Conservation (phyloP, 768 basidiomycete genomes). For the Suillus fuscotomentosus region DNA sequence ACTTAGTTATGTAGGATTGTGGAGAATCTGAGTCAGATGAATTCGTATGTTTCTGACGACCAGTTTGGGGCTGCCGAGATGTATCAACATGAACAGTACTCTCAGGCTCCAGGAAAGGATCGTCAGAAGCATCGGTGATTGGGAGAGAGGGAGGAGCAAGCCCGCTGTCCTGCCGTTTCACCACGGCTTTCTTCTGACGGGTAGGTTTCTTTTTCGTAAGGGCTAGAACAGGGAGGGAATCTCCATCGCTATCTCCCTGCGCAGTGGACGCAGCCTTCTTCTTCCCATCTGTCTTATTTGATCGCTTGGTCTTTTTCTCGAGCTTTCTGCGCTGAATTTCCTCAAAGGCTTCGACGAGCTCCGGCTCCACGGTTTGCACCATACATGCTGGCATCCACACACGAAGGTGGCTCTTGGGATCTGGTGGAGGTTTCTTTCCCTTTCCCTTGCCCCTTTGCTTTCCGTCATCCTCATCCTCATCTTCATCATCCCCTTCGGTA, state of each 20-base stretch:
- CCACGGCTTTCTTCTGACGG: neutral
- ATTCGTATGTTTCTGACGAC: constrained; percentile 3
- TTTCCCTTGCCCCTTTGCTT: constrained; percentile 27
- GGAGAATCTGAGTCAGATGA: constrained; percentile 21
- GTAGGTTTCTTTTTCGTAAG: neutral
- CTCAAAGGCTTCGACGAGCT: constrained; percentile 62
- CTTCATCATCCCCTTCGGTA: constrained; percentile 52
- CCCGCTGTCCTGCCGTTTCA: neutral
- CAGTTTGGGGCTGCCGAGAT: neutral
- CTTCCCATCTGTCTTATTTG: constrained; percentile 30
- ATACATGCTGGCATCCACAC: constrained; percentile 87
- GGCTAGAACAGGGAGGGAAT: neutral
- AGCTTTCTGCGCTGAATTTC: constrained; percentile 45
- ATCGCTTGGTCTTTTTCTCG: constrained; percentile 42
- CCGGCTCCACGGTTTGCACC: constrained; percentile 64
- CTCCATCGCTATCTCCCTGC: constrained; percentile 9
- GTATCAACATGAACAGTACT: neutral
- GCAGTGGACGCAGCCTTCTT: constrained; percentile 17
- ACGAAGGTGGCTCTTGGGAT: constrained; percentile 53
- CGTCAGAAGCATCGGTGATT: neutral
- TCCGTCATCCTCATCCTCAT: constrained; percentile 36
- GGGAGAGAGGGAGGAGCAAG: neutral
- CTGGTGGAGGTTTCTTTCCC: constrained; percentile 41
- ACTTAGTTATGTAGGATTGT: constrained; percentile 25
- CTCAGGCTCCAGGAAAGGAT: neutral